Percentiles rank a stretch among this genome's conserved stretches.
phyloP scores from a whole-genome alignment of 495 filamentous ascomycete genomes.

The Hypoxylon rickii region DNA sequence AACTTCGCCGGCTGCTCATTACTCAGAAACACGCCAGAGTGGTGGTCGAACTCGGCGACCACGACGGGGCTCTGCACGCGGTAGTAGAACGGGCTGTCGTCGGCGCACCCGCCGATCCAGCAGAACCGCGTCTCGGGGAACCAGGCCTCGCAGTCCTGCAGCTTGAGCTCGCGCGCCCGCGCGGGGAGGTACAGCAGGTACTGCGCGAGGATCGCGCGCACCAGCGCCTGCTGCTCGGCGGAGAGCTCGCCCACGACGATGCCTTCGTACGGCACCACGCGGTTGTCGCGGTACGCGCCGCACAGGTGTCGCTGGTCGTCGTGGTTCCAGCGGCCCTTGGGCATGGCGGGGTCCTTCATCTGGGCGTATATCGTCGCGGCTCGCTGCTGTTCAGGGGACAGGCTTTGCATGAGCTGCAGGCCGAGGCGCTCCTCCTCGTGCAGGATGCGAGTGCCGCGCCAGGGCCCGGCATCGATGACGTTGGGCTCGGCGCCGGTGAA shows the following conservation, averaged over 20 bases:
- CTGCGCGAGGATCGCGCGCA: constrained; percentile 60
- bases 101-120: constrained; percentile 72
- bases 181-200: constrained; percentile 68
- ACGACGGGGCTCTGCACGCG: constrained; percentile 75
- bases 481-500: constrained; percentile 82
- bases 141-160: constrained; percentile 55
- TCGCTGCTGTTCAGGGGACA: constrained; percentile 51
- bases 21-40: constrained; percentile 76
- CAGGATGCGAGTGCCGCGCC: constrained; percentile 65
- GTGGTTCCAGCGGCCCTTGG: constrained; percentile 70
- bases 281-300: constrained; percentile 76
- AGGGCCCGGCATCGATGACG: constrained; percentile 65
- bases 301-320: constrained; percentile 75
- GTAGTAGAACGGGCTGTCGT: constrained; percentile 75
- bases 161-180: constrained; percentile 52
- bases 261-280: constrained; percentile 75
- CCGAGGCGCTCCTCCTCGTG: constrained; percentile 66
- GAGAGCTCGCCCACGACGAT: constrained; percentile 53
- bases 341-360: constrained; percentile 66
- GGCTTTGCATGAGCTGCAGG: constrained; percentile 68
- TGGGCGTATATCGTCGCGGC: constrained; percentile 60
- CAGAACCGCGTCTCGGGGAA: constrained; percentile 72
- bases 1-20: constrained; percentile 76
- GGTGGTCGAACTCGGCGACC: constrained; percentile 77
- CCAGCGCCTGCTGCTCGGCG: constrained; percentile 52